phyloP scores from a whole-genome alignment of 2,329 filamentous ascomycete species.

The Ilyonectria sp. region DNA sequence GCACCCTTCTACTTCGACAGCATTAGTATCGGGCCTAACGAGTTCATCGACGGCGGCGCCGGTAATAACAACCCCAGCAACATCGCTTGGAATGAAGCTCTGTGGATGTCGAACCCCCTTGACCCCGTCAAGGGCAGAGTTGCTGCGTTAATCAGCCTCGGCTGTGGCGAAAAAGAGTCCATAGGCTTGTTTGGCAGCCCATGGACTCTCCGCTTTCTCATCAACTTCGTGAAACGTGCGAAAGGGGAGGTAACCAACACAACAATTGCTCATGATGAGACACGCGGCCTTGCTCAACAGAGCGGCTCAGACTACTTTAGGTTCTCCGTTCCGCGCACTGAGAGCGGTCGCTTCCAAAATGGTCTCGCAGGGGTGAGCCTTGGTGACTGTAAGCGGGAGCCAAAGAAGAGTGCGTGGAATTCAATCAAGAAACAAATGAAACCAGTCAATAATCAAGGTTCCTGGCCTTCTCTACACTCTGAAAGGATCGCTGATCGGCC shows the following conservation, averaged over 20 bases:
- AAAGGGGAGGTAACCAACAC: background rate
- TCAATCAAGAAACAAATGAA: background rate
- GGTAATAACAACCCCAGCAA: constrained; percentile 9
- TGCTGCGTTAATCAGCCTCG: background rate
- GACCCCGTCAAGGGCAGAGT: background rate
- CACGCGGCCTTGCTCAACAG: background rate
- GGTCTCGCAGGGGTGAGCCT: background rate
- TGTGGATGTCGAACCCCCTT: constrained; percentile 7
- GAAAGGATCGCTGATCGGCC: background rate
- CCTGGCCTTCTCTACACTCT: background rate
- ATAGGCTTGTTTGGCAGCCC: background rate
- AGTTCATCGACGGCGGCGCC: constrained; percentile 7
- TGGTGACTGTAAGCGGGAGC: background rate
- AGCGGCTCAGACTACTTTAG: background rate
- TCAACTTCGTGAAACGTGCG: background rate
- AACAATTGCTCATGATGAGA: background rate
- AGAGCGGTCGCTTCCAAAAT: background rate
- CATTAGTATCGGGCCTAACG: background rate
- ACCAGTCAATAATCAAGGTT: background rate
- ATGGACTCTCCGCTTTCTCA: background rate
- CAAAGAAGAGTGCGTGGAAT: background rate
- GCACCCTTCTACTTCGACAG: constrained; percentile 10
- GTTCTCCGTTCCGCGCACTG: background rate
- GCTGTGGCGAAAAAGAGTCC: background rate
- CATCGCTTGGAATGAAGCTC: constrained; percentile 3